Base-by-base conservation (phyloP, 2,329 filamentous ascomycete genomes). In the Nemania sp. region DNA sequence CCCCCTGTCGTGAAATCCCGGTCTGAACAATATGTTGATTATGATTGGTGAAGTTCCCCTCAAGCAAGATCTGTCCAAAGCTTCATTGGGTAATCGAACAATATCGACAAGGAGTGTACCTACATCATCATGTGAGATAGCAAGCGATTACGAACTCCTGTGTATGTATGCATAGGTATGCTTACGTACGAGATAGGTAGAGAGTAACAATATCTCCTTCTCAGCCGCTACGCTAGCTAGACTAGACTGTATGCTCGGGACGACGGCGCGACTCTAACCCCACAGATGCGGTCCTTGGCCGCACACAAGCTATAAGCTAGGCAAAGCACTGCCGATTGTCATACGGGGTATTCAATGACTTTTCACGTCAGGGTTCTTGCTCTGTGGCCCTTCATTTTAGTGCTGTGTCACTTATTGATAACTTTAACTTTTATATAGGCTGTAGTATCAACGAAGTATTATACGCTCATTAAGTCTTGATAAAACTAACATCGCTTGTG, bases 51-150 rank as follows among this genome's bases (percentile, higher is more conserved):
- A 27, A 35, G 38, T 65, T 8, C 2, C 47, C 26, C 20, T 49
- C 24, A 15, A 38, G 56, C 18, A 32, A 51, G 49, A 61, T 56
- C 56, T 51, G 24, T 49, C 6, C 51, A 56, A 51, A 18, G 29
- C 29, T 35, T 20, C 8, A n/a, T 54, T 35, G n/a, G 41, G 27
- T 8, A 51, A 13, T 51, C 18, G 26, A 49, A 60, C 49, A 20
- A 15, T 47, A 54, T 2, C 15, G 20, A 32, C 8, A 52, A 18
- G 24, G 20, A 24, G 49, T n/a, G 18, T 11, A 18, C 24, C 13
- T 32, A 32, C 29, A 32, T 32, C 29, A 32, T 32, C 29, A 32
- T 5, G 29, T 8, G 29, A 32, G 29, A 32, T 32, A 32, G 8
- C 29, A 32, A 32, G 29, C 29, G 29, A 32, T 32, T 32, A 32